phyloP scores from a whole-genome alignment of 805 yeast species.

The Candida ipomoeae region DNA sequence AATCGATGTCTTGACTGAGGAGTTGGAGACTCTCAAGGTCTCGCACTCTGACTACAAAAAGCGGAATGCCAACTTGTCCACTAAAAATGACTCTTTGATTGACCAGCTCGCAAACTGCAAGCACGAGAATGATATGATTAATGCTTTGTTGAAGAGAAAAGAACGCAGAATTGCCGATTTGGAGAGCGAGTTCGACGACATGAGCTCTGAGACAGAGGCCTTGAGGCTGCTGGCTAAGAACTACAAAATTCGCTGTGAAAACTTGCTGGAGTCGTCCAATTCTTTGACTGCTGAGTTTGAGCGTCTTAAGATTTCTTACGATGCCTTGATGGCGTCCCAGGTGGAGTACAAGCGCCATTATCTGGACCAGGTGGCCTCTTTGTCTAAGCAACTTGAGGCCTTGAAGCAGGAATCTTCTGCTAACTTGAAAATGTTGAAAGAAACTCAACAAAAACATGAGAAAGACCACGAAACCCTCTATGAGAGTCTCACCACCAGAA shows the following conservation, averaged over 20 bases:
- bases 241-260: conserved; percentile 46
- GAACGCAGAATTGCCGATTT: conserved; percentile 65
- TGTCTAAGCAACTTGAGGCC: conserved; percentile 34
- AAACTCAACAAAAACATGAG: conserved; percentile 41
- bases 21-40: conserved; percentile 36
- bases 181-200: conserved; percentile 52
- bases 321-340: conserved; percentile 50
- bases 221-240: conserved; percentile 47
- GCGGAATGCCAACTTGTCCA: conserved; percentile 44
- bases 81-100: conserved; percentile 50
- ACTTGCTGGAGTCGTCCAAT: conserved; percentile 44
- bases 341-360: conserved; percentile 49
- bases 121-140: conserved; percentile 74
- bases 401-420: conserved; percentile 36
- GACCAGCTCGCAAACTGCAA: conserved; percentile 67
- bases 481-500: conserved; percentile 44
- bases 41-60: conserved; percentile 48
- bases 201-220: conserved; percentile 45
- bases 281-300: conserved; percentile 49
- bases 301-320: conserved; percentile 55
- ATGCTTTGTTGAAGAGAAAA: conserved; percentile 62
- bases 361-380: conserved; percentile 36
- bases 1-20: conserved; percentile 42
- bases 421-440: conserved; percentile 32
- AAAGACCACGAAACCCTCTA: conserved; percentile 47